A percentile compares a stretch with the other conserved stretches of the same genome.
These are phyloP conservation scores for Trifolium subterraneum DNA, from an alignment of 306 rosid species.

Conservation along the genomic window DNA sequence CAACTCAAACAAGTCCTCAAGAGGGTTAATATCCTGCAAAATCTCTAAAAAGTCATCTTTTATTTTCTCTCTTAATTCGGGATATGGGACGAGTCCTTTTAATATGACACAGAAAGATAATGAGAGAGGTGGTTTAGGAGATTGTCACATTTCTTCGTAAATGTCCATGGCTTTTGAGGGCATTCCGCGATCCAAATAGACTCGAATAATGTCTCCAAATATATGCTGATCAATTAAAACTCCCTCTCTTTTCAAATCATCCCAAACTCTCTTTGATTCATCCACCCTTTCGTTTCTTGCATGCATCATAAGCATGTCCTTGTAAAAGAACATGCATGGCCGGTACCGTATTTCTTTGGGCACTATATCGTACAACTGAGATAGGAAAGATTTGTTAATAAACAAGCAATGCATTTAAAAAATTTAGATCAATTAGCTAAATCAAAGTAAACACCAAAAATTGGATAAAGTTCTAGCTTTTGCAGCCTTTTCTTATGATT, in stretches of 20 bases:
- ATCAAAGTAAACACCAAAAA: slow-evolving; percentile 5
- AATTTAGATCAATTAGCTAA: slow-evolving; percentile 8
- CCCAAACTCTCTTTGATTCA: too few species aligned
- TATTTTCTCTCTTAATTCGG: slow-evolving; percentile 82
- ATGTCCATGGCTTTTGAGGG: slow-evolving; percentile 77
- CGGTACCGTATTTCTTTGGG: slow-evolving; percentile 97
- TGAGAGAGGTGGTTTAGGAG: slow-evolving; percentile 89
- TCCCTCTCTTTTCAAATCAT: too few species aligned
- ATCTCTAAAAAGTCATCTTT: slow-evolving; percentile 81
- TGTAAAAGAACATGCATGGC: too few species aligned
- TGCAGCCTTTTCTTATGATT: too few species aligned
- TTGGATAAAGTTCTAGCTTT: too few species aligned
- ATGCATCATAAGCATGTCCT: too few species aligned
- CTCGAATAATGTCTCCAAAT: slow-evolving; percentile 81
- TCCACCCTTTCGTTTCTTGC: too few species aligned
- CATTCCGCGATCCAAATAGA: slow-evolving; percentile 70
- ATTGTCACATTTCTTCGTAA: slow-evolving; percentile 78
- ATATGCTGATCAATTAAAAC: slow-evolving; percentile 96
- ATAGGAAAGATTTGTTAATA: slow-evolving; percentile 35
- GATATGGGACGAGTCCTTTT: slow-evolving; percentile 86
- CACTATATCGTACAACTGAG: slow-evolving; percentile 79
- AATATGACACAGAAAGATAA: slow-evolving; percentile 83
- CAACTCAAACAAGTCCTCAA: slow-evolving; percentile 74
- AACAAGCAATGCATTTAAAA: slow-evolving; percentile 9
- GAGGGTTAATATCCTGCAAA: slow-evolving; percentile 87